Conservation (phyloP, 2,329 filamentous ascomycete genomes). For the Fusarium marasasianum region DNA sequence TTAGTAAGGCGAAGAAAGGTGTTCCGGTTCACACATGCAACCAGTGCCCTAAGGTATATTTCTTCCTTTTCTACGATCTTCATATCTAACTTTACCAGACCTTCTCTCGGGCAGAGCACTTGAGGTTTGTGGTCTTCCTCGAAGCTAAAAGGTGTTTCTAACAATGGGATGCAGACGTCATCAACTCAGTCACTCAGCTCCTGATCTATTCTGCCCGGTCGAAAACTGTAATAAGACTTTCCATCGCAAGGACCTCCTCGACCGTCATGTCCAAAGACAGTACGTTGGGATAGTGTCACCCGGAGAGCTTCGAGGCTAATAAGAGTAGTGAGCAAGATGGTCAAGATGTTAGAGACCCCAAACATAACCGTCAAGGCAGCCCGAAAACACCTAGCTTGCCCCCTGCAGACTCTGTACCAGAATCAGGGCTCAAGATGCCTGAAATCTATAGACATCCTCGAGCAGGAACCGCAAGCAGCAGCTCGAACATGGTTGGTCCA, state of each 20-base stretch:
- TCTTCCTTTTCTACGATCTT: not conserved
- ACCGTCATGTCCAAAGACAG: constrained; percentile 61
- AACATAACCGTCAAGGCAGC: constrained; percentile 14
- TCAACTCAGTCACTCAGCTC: constrained; percentile 67
- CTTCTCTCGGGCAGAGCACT: constrained; percentile 70
- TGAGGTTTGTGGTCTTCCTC: constrained; percentile 57
- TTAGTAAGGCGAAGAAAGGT: constrained; percentile 68
- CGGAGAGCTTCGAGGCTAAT: constrained; percentile 21
- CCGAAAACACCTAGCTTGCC: constrained; percentile 30
- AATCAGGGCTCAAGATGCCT: constrained; percentile 34
- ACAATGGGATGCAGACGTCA: constrained; percentile 59
- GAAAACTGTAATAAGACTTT: constrained; percentile 67
- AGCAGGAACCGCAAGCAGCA: constrained; percentile 13
- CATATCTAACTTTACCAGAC: constrained; percentile 53
- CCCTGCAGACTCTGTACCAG: constrained; percentile 17
- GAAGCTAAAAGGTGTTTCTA: constrained; percentile 29
- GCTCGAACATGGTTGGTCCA: constrained; percentile 19
- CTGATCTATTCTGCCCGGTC: constrained; percentile 60
- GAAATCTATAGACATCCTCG: constrained; percentile 17
- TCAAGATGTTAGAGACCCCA: not conserved
- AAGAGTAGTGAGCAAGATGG: constrained; percentile 36
- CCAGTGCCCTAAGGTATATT: constrained; percentile 60
- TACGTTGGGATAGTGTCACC: constrained; percentile 36
- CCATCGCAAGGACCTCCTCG: constrained; percentile 66
- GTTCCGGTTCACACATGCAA: constrained; percentile 67